Conservation (phyloP, 2,329 filamentous ascomycete species). For the Talaromyces atroroseus region DNA sequence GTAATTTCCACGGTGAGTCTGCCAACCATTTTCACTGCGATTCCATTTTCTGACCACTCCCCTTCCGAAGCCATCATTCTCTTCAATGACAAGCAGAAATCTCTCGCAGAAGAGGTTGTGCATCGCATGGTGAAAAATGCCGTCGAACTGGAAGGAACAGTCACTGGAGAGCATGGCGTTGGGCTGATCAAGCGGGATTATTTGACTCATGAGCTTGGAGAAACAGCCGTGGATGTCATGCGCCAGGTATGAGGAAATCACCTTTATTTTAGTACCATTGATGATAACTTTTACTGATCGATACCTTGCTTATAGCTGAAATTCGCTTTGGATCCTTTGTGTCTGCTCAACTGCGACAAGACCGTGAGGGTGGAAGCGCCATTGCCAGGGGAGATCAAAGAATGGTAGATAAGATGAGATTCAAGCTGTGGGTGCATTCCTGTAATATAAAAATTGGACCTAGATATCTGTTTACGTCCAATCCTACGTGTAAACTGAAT, state of each 20-base stretch:
- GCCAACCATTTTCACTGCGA: background rate
- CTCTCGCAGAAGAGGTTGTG: constrained; percentile 54
- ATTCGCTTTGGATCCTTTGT: constrained; percentile 61
- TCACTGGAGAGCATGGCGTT: constrained; percentile 67
- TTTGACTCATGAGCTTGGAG: constrained; percentile 56
- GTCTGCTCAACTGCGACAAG: constrained; percentile 61
- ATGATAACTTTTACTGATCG: no score
- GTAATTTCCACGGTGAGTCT: constrained; percentile 61
- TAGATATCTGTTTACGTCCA: no score
- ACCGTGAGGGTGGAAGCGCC: constrained; percentile 50
- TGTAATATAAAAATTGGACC: no score
- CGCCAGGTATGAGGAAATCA: constrained; percentile 46
- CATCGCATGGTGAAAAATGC: constrained; percentile 66
- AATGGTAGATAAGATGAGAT: constrained; percentile 6
- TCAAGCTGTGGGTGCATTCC: background rate
- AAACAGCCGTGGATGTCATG: constrained; percentile 59
- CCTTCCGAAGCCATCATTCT: constrained; percentile 53
- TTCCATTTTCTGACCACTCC: background rate
- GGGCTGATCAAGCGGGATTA: constrained; percentile 66
- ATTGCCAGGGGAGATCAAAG: constrained; percentile 8
- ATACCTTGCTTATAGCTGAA: constrained; percentile 46
- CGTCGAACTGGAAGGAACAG: constrained; percentile 65
- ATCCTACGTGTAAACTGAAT: no score
- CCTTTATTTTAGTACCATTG: background rate
- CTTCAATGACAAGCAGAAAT: constrained; percentile 54